Conservation (phyloP, 345 rosid genomes). For the Pugionium dolabratum region DNA sequence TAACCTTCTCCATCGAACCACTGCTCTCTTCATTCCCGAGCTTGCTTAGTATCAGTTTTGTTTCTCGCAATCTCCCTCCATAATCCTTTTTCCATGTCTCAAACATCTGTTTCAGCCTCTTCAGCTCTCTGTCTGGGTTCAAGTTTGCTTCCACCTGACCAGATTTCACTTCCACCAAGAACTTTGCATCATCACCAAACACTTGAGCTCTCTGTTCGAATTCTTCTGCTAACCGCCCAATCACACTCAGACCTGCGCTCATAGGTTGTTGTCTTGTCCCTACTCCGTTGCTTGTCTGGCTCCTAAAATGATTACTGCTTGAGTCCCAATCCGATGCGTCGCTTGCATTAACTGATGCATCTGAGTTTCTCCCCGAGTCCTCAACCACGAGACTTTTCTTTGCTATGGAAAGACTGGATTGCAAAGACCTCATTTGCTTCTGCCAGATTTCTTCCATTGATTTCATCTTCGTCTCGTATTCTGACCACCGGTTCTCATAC, state of each 20-base stretch:
- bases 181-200: constrained; percentile 93
- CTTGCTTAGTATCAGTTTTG: constrained; percentile 79
- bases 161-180: constrained; percentile 94
- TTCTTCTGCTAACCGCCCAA: constrained; percentile 88
- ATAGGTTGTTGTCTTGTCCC: constrained; percentile 61
- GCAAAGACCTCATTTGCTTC: constrained; percentile 95
- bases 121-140: constrained; percentile 84
- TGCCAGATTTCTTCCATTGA: constrained; percentile 99
- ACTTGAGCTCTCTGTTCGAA: constrained; percentile 96
- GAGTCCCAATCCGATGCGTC: constrained; percentile 84
- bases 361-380: constrained; percentile 82
- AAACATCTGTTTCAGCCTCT: constrained; percentile 91
- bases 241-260: constrained; percentile 83
- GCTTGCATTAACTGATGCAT: constrained; percentile 81
- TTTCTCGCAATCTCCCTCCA: constrained; percentile 74
- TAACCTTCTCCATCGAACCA: constrained; percentile 61
- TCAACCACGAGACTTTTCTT: constrained; percentile 92
- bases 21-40: constrained; percentile 81
- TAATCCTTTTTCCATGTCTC: constrained; percentile 99
- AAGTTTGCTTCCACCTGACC: constrained; percentile 94
- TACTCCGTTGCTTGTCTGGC: constrained; percentile 67
- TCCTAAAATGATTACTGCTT: constrained; percentile 52
- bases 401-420: constrained; percentile 94
- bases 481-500: constrained; percentile 95
- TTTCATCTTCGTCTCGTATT: constrained; percentile 92